Percentiles rank a stretch among this genome's conserved stretches.
These are phyloP conservation scores for Ceratorhiza oryzae-sativae DNA, from an alignment of 1,284 basidiomycete species.

Conservation along the genomic window DNA sequence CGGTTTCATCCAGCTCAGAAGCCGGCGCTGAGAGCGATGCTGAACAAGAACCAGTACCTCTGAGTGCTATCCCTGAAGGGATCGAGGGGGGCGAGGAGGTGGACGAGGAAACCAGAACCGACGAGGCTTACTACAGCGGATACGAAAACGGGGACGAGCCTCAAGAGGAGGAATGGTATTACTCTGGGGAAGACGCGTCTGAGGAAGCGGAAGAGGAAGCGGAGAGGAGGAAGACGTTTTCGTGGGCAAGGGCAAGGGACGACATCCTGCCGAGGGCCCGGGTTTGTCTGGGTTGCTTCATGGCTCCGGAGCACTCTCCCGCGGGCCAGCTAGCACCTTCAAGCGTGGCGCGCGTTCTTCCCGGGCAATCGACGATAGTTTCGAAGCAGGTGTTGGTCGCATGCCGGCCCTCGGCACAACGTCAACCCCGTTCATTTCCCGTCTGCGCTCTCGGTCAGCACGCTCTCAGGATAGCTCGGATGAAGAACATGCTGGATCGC, in stretches of 20 bases:
- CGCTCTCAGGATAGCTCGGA: background rate
- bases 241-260: constrained; percentile 28
- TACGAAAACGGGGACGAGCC: constrained; percentile 13
- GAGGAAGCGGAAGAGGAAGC: constrained; percentile 23
- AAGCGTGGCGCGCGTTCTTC: background rate
- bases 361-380: constrained; percentile 21
- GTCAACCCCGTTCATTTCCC: constrained; percentile 25
- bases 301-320: background rate
- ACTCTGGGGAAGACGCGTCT: constrained; percentile 15
- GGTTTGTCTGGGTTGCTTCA: constrained; percentile 10
- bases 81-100: constrained; percentile 17
- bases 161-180: background rate
- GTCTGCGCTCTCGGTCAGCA: background rate
- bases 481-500: background rate
- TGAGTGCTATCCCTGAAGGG: constrained; percentile 26
- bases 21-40: constrained; percentile 11
- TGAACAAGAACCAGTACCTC: background rate
- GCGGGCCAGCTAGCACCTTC: background rate
- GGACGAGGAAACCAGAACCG: constrained; percentile 32
- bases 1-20: background rate
- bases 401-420: constrained; percentile 21
- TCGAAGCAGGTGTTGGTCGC: constrained; percentile 30
- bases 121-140: constrained; percentile 15
- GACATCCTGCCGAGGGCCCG: constrained; percentile 32
- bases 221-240: constrained; percentile 31